Percentiles rank a stretch among this genome's conserved stretches.
These are phyloP conservation scores for Stephanodiscus triporus DNA, from an alignment of 108 stramenopile species.

Conservation along the genomic window DNA sequence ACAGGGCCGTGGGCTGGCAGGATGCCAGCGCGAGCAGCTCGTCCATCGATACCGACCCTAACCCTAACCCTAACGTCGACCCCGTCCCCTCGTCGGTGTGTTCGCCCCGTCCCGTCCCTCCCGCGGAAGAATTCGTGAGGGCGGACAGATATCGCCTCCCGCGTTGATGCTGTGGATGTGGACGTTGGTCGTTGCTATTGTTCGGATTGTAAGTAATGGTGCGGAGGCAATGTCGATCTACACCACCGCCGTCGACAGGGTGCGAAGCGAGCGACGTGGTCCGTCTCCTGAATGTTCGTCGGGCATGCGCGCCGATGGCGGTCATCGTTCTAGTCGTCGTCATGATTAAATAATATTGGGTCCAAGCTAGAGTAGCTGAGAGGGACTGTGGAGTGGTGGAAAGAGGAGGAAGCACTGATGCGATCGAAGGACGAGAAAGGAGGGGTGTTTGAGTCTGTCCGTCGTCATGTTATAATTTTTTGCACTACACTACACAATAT, in stretches of 20 bases:
- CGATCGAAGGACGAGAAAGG: no score
- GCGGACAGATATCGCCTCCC: neutral
- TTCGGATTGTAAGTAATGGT: neutral
- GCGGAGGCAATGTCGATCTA: neutral
- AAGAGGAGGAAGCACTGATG: no score
- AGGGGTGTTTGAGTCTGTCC: no score
- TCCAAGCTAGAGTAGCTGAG: no score
- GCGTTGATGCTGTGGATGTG: neutral
- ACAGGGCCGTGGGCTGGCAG: constrained; percentile 76
- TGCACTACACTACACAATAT: no score
- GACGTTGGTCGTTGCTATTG: neutral
- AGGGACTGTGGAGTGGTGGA: no score
- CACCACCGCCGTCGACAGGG: neutral
- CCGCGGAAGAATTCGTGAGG: neutral
- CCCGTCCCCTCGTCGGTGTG: neutral
- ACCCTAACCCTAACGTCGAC: no score
- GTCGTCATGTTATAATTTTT: no score
- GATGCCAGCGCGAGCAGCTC: constrained; percentile 74
- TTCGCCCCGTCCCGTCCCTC: neutral
- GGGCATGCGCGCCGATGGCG: constrained; percentile 6
- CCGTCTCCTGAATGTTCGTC: neutral
- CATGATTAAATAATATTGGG: neutral
- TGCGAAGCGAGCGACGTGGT: neutral
- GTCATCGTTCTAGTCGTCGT: neutral
- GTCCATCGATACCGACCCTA: constrained; percentile 63